phyloP scores from a whole-genome alignment of 2,329 filamentous ascomycete genomes.

The Parastagonospora avenae region DNA sequence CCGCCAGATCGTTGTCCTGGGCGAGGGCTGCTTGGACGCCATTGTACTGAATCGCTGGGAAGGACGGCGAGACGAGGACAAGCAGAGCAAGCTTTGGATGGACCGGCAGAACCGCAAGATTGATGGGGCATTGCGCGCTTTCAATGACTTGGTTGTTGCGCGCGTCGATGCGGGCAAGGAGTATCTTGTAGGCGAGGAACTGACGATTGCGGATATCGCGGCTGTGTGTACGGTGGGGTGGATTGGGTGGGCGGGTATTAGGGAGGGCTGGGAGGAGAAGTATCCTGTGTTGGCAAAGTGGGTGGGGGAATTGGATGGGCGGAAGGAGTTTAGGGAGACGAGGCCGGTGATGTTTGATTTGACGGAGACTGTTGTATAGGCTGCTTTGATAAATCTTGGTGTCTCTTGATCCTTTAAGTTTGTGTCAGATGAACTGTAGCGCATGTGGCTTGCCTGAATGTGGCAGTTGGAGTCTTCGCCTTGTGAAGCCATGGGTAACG shows the following conservation, averaged over 20 bases:
- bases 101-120: constrained; percentile 19
- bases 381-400: too few species aligned
- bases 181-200: constrained; percentile 14
- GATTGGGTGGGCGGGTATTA: constrained; percentile 12
- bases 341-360: constrained; percentile 24
- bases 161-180: constrained; percentile 9
- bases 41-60: constrained; percentile 19
- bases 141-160: constrained; percentile 9
- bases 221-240: constrained; percentile 14
- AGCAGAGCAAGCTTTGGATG: constrained; percentile 13
- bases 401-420: too few species aligned
- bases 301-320: constrained; percentile 12
- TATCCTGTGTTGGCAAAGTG: constrained; percentile 14
- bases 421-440: too few species aligned
- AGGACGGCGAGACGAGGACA: constrained; percentile 6
- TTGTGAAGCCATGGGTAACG: neutral
- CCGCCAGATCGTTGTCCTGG: constrained; percentile 17
- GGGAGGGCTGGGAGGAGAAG: constrained; percentile 11
- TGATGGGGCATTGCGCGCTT: constrained; percentile 16
- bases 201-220: constrained; percentile 23
- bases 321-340: constrained; percentile 20
- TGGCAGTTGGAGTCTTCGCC: too few species aligned
- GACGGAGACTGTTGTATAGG: constrained; percentile 17
- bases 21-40: constrained; percentile 21
- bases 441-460: too few species aligned